These are phyloP conservation scores for Cyberlindnera misumaiensis DNA, from an alignment of 805 yeast genomes.

Conservation along the genomic window DNA sequence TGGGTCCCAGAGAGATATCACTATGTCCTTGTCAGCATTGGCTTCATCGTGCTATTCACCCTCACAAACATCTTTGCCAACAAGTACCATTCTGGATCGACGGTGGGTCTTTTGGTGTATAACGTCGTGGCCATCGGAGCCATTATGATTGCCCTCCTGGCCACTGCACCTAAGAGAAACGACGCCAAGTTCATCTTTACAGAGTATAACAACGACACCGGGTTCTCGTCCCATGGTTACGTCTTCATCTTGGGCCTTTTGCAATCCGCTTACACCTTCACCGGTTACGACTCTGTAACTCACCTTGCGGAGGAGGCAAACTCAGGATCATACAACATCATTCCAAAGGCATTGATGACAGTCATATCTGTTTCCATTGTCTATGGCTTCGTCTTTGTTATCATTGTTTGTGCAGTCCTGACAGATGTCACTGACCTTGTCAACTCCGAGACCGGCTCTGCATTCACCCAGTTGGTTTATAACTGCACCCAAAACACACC, in stretches of 20 bases:
- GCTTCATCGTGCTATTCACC: slow-evolving; percentile 20
- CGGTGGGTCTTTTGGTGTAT: slow-evolving; percentile 13
- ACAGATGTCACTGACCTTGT: slow-evolving; percentile 15
- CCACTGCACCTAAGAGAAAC: slow-evolving; percentile 19
- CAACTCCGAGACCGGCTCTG: slow-evolving; percentile 20
- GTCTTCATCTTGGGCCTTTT: slow-evolving; percentile 23
- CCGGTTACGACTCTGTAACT: slow-evolving; percentile 29
- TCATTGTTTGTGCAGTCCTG: slow-evolving; percentile 25
- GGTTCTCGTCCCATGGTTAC: slow-evolving; percentile 20
- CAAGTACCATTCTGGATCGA: slow-evolving; percentile 20
- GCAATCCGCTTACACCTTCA: slow-evolving; percentile 23
- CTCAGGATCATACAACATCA: slow-evolving; percentile 19
- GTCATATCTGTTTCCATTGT: slow-evolving; percentile 24
- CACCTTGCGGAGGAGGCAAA: slow-evolving; percentile 31
- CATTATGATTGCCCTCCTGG: slow-evolving; percentile 17
- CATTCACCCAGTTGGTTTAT: slow-evolving; percentile 20
- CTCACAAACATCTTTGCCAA: slow-evolving; percentile 18
- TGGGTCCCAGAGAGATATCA: slow-evolving; percentile 17
- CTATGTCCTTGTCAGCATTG: slow-evolving; percentile 18
- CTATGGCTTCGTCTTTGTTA: slow-evolving; percentile 27
- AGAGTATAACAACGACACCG: slow-evolving; percentile 19
- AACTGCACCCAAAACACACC: slow-evolving; percentile 24
- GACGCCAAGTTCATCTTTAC: slow-evolving; percentile 23
- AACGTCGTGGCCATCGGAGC: slow-evolving; percentile 17
- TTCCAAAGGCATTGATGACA: slow-evolving; percentile 29